A percentile compares a stretch with the other conserved stretches of the same genome.
Conservation (phyloP, 768 basidiomycete genomes). For the Imleria badia region DNA sequence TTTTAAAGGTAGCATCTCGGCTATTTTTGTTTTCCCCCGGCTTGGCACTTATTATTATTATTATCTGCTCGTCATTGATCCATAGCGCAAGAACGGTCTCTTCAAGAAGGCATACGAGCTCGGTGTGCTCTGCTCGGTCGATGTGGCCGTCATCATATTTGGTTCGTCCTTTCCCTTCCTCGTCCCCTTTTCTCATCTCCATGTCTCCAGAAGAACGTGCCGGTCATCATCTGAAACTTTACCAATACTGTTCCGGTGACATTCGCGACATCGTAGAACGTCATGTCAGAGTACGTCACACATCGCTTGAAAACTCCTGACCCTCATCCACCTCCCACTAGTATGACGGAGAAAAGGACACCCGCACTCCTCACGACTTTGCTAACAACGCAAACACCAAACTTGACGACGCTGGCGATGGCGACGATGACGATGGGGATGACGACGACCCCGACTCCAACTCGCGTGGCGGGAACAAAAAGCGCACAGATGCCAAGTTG, state of each 20-base stretch:
- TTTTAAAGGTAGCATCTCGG: constrained; percentile 73
- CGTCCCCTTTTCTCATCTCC: background rate
- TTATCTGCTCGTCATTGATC: constrained; percentile 18
- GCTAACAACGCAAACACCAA: constrained; percentile 35
- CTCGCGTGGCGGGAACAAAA: constrained; percentile 21
- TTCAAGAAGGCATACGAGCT: constrained; percentile 93
- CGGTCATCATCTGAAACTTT: constrained; percentile 78
- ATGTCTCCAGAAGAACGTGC: constrained; percentile 63
- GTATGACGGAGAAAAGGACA: constrained; percentile 55
- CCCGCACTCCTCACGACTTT: constrained; percentile 50
- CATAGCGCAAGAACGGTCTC: constrained; percentile 82
- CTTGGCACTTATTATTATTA: constrained; percentile 41
- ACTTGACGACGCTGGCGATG: constrained; percentile 39
- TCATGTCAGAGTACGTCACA: constrained; percentile 48
- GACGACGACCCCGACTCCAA: constrained; percentile 32
- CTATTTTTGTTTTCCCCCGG: constrained; percentile 56
- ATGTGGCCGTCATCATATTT: constrained; percentile 87
- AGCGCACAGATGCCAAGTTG: constrained; percentile 25
- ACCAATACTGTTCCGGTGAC: constrained; percentile 77
- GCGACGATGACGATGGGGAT: constrained; percentile 37
- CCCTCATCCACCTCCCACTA: constrained; percentile 17
- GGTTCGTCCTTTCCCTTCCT: constrained; percentile 43
- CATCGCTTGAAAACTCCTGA: constrained; percentile 3
- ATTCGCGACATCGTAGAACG: constrained; percentile 69
- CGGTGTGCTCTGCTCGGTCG: constrained; percentile 86